phyloP scores from a whole-genome alignment of 129 eudicot species.

The Arctium lappa region DNA sequence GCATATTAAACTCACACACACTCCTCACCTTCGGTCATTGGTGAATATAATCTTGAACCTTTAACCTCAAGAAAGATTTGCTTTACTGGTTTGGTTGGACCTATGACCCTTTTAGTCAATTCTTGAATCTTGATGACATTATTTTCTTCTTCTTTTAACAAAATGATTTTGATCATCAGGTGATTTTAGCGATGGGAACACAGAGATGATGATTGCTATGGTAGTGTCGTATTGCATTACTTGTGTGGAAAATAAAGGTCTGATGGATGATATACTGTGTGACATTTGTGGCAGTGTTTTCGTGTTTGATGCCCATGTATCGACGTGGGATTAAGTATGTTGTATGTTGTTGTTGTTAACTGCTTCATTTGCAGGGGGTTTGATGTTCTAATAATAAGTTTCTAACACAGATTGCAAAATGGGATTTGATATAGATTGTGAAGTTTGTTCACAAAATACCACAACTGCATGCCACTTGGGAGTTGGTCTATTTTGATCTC shows the following conservation, averaged over 20 bases:
- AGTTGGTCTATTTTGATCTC: not conserved
- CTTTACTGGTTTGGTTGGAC: too few species aligned
- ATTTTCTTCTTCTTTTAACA: not conserved
- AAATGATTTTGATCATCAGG: conserved; percentile 9
- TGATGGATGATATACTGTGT: conserved; percentile 12
- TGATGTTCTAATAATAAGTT: conserved; percentile 6
- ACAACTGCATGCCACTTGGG: not conserved
- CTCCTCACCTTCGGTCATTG: too few species aligned
- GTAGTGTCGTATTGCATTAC: not conserved
- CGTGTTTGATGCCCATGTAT: conserved; percentile 3
- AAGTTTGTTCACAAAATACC: not conserved
- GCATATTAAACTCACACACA: too few species aligned
- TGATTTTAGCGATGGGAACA: not conserved
- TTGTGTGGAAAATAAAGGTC: conserved; percentile 20
- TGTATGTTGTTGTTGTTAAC: conserved; percentile 13
- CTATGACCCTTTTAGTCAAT: not conserved
- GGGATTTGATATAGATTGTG: not conserved
- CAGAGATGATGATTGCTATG: not conserved
- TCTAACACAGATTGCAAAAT: not conserved
- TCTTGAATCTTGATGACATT: not conserved
- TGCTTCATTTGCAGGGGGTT: not conserved
- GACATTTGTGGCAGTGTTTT: conserved; percentile 10
- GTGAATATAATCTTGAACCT: too few species aligned
- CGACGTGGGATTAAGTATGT: not conserved
- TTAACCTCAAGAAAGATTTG: too few species aligned